phyloP scores from a whole-genome alignment of 192 early-diverging fungal species.

The Dissophora ornata region DNA sequence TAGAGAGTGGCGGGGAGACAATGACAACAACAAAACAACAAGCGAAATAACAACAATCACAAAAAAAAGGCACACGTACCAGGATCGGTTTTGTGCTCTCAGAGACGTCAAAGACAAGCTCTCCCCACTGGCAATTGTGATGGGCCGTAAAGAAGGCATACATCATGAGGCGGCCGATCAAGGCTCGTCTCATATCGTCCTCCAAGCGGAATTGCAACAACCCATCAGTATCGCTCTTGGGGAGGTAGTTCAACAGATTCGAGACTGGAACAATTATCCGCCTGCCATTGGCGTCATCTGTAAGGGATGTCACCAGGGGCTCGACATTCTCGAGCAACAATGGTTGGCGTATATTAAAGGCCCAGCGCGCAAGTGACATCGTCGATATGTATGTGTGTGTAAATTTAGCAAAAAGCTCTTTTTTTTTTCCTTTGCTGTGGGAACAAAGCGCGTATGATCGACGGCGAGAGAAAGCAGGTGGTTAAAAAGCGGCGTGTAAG shows the following conservation, averaged over 20 bases:
- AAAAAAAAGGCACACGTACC: conserved; percentile 19
- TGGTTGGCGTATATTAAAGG: conserved; percentile 50
- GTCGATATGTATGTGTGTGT: background rate
- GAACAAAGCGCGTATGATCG: no score
- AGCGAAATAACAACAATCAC: background rate
- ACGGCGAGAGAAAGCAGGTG: no score
- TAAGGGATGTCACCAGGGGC: conserved; percentile 34
- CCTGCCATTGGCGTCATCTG: conserved; percentile 14
- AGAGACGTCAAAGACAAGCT: conserved; percentile 29
- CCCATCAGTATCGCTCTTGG: conserved; percentile 26
- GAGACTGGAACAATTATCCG: conserved; percentile 40
- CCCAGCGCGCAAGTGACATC: conserved; percentile 49
- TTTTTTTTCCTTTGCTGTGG: no score
- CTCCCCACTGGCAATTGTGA: conserved; percentile 41
- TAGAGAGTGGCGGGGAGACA: no score
- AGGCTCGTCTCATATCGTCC: conserved; percentile 42
- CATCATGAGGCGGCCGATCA: conserved; percentile 40
- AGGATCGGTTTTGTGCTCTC: conserved; percentile 20
- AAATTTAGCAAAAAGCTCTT: background rate
- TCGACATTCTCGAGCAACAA: conserved; percentile 45
- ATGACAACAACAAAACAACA: background rate
- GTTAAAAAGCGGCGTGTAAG: background rate
- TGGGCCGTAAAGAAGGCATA: conserved; percentile 43
- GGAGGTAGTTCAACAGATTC: conserved; percentile 45
- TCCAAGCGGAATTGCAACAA: conserved; percentile 28